Base-by-base conservation (phyloP, 1,284 basidiomycete genomes). In the Stereum hirsutum region DNA sequence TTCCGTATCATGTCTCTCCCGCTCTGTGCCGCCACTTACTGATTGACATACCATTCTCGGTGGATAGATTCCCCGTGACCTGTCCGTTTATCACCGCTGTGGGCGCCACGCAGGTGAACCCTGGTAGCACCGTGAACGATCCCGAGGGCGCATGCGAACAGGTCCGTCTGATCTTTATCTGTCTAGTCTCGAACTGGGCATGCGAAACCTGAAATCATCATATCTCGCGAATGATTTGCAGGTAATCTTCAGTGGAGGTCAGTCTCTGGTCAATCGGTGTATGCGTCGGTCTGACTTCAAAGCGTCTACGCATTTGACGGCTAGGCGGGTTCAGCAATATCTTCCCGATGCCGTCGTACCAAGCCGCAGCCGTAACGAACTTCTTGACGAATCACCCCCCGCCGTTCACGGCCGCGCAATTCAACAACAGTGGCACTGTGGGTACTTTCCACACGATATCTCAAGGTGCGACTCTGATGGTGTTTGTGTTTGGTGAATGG, bases 401-500 rank as follows among this genome's bases (percentile, higher is more conserved):
- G 8, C 61, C 70, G 32, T 74, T 63, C 49, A 60, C 58, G 6
- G 42, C 60, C 3, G 52, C 53, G 14, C 62, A 68, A 44, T 77
- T 69, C 57, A 75, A 78, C 53, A 65, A 69, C 48, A 70, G 69
- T 23, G 65, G 68, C 41, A 61, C 35, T 12, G 74, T 75, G 52
- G 46, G 54, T 45, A 44, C 36, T 43, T 12, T 23, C 19, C 14
- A n/a, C n/a, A 25, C 12, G 5, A 25, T 28, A 11, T 14, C 19
- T 20, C 25, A 14, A 27, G 14, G 7, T 5, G 23, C 19, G 26
- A 26, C 25, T 28, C 42, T 23, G 5, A 58, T 10, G 38, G 39
- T 42, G 40, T 6, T 5, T 31, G 28, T 25, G 24, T 28, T 35
- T 25, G 23, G 8, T 42, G 20, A 5, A 11, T 57, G 6, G 24